Evolutionary conservation across 2,329 filamentous ascomycete genomes (phyloP).

Genomic region (Fusarium nodosum): DNA sequence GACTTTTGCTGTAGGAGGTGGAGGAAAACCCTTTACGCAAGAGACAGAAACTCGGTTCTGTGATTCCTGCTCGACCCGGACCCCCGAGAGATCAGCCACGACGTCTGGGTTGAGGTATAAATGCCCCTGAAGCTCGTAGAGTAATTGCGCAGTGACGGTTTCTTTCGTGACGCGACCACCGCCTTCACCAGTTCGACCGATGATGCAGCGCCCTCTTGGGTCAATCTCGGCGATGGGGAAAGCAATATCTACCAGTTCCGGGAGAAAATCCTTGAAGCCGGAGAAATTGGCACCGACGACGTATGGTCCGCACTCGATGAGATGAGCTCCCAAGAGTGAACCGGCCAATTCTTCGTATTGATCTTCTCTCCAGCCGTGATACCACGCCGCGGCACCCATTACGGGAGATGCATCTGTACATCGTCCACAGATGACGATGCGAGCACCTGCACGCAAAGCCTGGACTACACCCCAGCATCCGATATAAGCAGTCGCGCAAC

Average conservation of each 20-base stretch:
- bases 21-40: conserved; percentile 48
- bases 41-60: conserved; percentile 53
- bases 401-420: conserved; percentile 65
- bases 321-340: conserved; percentile 64
- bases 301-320: conserved; percentile 68
- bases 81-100: conserved; percentile 55
- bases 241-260: conserved; percentile 51
- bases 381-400: conserved; percentile 69
- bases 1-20: conserved; percentile 54
- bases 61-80: conserved; percentile 61
- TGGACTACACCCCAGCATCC: conserved; percentile 63
- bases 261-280: conserved; percentile 57
- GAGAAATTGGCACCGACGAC: conserved; percentile 68
- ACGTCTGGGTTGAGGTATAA: conserved; percentile 61
- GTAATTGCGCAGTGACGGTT: conserved; percentile 56
- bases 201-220: conserved; percentile 51
- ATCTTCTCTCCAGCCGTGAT: conserved; percentile 64
- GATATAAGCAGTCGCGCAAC: conserved; percentile 59
- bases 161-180: conserved; percentile 57
- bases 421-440: conserved; percentile 64
- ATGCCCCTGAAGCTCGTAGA: conserved; percentile 63
- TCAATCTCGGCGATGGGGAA: conserved; percentile 58
- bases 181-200: conserved; percentile 54
- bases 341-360: conserved; percentile 65
- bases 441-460: conserved; percentile 59